Conservation (phyloP, 2,329 filamentous ascomycete species). For the Ceratocystis cubensis region DNA sequence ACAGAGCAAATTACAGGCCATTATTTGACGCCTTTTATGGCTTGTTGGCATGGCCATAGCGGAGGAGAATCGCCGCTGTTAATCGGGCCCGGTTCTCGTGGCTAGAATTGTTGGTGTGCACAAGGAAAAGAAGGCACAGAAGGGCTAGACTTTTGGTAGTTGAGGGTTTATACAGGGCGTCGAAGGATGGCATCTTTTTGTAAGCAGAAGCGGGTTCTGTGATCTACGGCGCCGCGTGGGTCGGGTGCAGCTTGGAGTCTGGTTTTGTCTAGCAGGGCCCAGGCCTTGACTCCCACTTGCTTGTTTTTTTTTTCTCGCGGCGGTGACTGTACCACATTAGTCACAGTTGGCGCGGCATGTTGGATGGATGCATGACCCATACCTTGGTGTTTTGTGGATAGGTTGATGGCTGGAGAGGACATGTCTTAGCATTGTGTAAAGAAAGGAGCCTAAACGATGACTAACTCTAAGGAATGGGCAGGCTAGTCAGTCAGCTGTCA, state of each 20-base stretch:
- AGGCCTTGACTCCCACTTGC: not conserved
- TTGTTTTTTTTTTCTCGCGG: too few relatives aligned
- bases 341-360: not conserved
- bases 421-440: too few relatives aligned
- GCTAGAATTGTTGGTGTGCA: not conserved
- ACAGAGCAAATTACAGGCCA: not conserved
- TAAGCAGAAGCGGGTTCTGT: not conserved
- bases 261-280: not conserved
- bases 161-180: not conserved
- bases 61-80: constrained; percentile 18
- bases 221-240: not conserved
- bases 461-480: too few relatives aligned
- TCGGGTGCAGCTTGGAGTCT: not conserved
- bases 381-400: not conserved
- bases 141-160: not conserved
- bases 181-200: not conserved
- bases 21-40: not conserved
- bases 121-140: not conserved
- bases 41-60: not conserved
- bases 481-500: too few relatives aligned
- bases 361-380: not conserved
- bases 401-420: too few relatives aligned
- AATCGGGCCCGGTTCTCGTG: constrained; percentile 6
- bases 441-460: too few relatives aligned
- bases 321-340: constrained; percentile 16